Evolutionary conservation across 768 basidiomycete species (phyloP).

Genomic region (Trametes cinnabarina): DNA sequence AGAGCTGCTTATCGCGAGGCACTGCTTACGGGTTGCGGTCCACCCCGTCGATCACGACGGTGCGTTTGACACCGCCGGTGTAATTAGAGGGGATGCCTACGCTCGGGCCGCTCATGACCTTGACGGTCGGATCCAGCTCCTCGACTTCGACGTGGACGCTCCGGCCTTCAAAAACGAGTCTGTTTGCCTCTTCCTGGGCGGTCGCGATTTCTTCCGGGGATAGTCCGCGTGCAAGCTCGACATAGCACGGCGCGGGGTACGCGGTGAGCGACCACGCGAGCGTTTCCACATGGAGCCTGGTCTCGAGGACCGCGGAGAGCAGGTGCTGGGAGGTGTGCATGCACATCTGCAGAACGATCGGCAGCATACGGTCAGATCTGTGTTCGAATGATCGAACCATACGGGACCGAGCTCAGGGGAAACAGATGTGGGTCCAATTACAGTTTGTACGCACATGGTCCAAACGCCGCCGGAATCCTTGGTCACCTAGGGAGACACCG

Average conservation of each 20-base stretch:
- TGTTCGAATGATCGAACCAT: not conserved
- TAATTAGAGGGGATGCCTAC: conserved; percentile 69
- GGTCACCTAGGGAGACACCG: conserved; percentile 51
- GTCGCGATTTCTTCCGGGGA: conserved; percentile 55
- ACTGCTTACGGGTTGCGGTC: conserved; percentile 74
- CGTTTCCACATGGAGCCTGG: conserved; percentile 60
- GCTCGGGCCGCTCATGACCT: conserved; percentile 46
- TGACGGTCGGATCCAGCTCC: conserved; percentile 48
- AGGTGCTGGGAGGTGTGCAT: conserved; percentile 86
- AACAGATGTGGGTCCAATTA: not conserved
- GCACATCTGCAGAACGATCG: conserved; percentile 52
- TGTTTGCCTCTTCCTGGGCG: conserved; percentile 66
- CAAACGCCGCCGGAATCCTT: conserved; percentile 62
- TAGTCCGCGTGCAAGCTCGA: conserved; percentile 73
- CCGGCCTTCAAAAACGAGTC: conserved; percentile 66
- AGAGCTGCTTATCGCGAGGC: not conserved
- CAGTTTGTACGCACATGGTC: conserved; percentile 58
- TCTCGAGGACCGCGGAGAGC: conserved; percentile 77
- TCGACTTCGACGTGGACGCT: conserved; percentile 72
- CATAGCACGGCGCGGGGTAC: conserved; percentile 67
- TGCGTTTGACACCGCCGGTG: conserved; percentile 72
- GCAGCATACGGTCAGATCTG: conserved; percentile 1
- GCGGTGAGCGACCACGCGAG: conserved; percentile 79
- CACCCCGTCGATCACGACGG: conserved; percentile 77
- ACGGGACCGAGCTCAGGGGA: not conserved